Evolutionary conservation across 441 rosid genomes (phyloP).

Genomic region (Viola pubescens): DNA sequence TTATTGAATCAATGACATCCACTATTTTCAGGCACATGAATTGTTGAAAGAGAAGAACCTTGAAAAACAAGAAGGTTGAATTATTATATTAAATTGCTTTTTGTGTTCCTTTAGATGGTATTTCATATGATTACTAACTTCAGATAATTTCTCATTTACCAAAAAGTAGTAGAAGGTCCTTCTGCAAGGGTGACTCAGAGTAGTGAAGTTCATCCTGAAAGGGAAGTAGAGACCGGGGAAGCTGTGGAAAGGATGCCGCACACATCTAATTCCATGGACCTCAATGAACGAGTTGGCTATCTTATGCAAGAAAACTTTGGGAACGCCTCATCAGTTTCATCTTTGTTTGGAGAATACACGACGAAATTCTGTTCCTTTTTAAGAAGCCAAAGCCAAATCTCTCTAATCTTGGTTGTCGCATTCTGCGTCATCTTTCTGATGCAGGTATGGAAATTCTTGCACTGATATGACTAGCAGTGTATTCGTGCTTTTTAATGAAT

Average conservation of each 20-base stretch:
- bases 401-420: constrained; percentile 50
- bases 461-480: not conserved
- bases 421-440: constrained; percentile 71
- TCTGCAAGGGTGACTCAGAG: constrained; percentile 24
- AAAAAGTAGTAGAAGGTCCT: constrained; percentile 24
- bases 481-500: not conserved
- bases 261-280: constrained; percentile 23
- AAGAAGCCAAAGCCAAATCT: constrained; percentile 47
- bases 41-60: constrained; percentile 60
- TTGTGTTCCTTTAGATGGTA: not conserved
- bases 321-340: constrained; percentile 17
- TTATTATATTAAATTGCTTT: constrained; percentile 2
- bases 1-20: not conserved
- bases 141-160: constrained; percentile 18
- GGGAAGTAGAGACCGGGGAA: constrained; percentile 19
- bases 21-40: constrained; percentile 58
- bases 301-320: constrained; percentile 27
- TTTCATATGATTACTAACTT: constrained; percentile 9
- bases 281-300: constrained; percentile 17
- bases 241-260: constrained; percentile 24
- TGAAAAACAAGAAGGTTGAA: constrained; percentile 52
- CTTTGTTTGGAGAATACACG: constrained; percentile 29
- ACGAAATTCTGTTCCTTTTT: constrained; percentile 35
- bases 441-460: constrained; percentile 48
- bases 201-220: constrained; percentile 19